Evolutionary conservation across 2,329 filamentous ascomycete genomes (phyloP).

Genomic region (Xylaria sp.): DNA sequence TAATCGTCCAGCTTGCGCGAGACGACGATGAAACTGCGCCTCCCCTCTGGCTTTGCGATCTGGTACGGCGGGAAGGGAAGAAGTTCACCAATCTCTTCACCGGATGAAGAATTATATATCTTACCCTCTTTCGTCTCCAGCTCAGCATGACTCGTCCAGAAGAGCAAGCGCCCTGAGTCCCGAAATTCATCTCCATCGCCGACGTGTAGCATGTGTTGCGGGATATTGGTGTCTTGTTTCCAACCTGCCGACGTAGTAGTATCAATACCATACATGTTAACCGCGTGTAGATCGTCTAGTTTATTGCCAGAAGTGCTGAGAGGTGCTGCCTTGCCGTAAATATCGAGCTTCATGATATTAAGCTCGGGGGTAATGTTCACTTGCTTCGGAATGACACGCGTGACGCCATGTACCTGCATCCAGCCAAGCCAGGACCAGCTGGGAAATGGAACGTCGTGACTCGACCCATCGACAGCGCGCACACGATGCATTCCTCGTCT

Average conservation of each 20-base stretch:
- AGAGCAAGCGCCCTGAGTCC: constrained; percentile 37
- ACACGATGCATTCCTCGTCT: constrained; percentile 31
- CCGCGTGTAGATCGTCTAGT: constrained; percentile 22
- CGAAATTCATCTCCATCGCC: constrained; percentile 22
- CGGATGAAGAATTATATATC: constrained; percentile 23
- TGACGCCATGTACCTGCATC: constrained; percentile 30
- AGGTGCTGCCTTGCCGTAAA: constrained; percentile 33
- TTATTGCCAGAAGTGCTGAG: background rate
- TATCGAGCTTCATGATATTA: constrained; percentile 35
- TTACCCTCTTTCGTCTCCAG: constrained; percentile 27
- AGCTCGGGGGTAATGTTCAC: constrained; percentile 33
- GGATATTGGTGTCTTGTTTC: constrained; percentile 35
- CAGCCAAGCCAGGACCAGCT: constrained; percentile 41
- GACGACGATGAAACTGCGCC: constrained; percentile 37
- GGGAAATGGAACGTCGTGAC: constrained; percentile 32
- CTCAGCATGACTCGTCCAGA: constrained; percentile 39
- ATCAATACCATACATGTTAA: constrained; percentile 37
- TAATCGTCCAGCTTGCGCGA: constrained; percentile 36
- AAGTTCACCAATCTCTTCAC: constrained; percentile 31
- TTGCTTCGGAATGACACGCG: constrained; percentile 31
- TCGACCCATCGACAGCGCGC: constrained; percentile 16
- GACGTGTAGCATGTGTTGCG: constrained; percentile 18
- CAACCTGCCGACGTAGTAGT: constrained; percentile 35
- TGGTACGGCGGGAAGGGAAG: constrained; percentile 25
- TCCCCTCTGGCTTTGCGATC: constrained; percentile 24